Percentiles rank a stretch among this genome's conserved stretches.
Evolutionary conservation across 1,284 basidiomycete genomes (phyloP).

Genomic region (Meripilus lineatus): DNA sequence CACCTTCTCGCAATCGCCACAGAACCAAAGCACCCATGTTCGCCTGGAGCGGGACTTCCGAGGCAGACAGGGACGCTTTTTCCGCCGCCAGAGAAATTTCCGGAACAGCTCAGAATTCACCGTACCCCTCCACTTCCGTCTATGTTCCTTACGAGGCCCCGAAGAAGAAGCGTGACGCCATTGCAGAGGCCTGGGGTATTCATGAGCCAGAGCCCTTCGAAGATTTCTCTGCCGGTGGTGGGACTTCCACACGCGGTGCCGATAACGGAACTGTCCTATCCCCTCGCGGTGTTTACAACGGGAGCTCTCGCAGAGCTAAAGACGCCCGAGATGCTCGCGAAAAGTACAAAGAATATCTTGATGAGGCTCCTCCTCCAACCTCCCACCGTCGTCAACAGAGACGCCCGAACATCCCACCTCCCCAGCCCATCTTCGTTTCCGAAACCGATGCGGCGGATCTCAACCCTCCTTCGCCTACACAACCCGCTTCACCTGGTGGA

Average conservation of each 20-base stretch:
- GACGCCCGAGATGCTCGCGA: conserved; percentile 40
- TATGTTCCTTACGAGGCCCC: conserved; percentile 53
- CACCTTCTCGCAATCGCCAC: conserved; percentile 79
- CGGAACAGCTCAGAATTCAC: conserved; percentile 32
- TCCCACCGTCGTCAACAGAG: conserved; percentile 20
- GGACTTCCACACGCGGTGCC: conserved; percentile 29
- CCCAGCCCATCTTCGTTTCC: conserved; percentile 70
- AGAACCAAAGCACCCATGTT: conserved; percentile 75
- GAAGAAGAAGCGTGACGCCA: conserved; percentile 75
- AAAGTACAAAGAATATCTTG: conserved; percentile 35
- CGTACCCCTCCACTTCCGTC: conserved; percentile 50
- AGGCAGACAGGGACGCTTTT: conserved; percentile 34
- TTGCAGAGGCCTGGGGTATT: conserved; percentile 84
- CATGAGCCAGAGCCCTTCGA: conserved; percentile 85
- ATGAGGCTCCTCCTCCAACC: conserved; percentile 26
- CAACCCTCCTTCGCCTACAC: conserved; percentile 24
- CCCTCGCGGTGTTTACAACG: conserved; percentile 24
- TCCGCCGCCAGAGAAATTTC: conserved; percentile 28
- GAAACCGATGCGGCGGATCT: conserved; percentile 40
- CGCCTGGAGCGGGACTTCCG: conserved; percentile 58
- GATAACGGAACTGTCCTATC: conserved; percentile 36
- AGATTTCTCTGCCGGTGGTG: conserved; percentile 78
- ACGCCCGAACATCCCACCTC: conserved; percentile 56
- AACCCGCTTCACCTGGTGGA: conserved; percentile 31
- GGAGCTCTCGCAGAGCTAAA: conserved; percentile 16